Conservation (phyloP, 345 rosid species). For the Mangifera indica region DNA sequence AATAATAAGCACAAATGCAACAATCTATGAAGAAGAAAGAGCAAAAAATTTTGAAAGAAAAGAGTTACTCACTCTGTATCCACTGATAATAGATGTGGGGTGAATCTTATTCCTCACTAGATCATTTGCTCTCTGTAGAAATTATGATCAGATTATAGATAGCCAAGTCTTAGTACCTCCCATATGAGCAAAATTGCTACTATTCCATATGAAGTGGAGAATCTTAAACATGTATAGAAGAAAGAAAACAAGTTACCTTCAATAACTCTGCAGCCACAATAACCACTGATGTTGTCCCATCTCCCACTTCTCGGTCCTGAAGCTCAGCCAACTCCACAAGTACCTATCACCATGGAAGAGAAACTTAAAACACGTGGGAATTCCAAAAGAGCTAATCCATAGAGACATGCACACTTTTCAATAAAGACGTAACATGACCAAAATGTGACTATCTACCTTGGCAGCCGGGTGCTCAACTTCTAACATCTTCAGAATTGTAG, state of each 20-base stretch:
- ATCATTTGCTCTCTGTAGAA: constrained; percentile 87
- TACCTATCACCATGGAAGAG: constrained; percentile 48
- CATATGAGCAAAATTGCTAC: not conserved
- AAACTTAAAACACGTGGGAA: not conserved
- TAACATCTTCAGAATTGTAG: constrained; percentile 88
- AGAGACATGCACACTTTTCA: not conserved
- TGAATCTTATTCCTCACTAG: constrained; percentile 95
- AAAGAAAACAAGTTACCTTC: constrained; percentile 38
- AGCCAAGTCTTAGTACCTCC: constrained; percentile 5
- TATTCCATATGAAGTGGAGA: not conserved
- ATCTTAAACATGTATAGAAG: not conserved
- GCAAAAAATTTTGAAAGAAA: not conserved
- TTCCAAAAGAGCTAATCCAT: not conserved
- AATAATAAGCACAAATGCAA: constrained; percentile 9
- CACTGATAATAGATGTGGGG: constrained; percentile 95
- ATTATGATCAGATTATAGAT: constrained; percentile 11
- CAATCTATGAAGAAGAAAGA: constrained; percentile 1
- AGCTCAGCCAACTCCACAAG: constrained; percentile 98
- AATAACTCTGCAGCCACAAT: constrained; percentile 91
- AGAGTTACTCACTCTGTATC: constrained; percentile 64
- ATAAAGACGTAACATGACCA: not conserved
- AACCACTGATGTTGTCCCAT: constrained; percentile 95
- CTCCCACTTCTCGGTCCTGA: constrained; percentile 97
- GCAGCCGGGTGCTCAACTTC: constrained; percentile 99
- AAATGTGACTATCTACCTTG: constrained; percentile 45